Base-by-base conservation (phyloP, 1,284 basidiomycete species). In the Fomitopsis pinicola region DNA sequence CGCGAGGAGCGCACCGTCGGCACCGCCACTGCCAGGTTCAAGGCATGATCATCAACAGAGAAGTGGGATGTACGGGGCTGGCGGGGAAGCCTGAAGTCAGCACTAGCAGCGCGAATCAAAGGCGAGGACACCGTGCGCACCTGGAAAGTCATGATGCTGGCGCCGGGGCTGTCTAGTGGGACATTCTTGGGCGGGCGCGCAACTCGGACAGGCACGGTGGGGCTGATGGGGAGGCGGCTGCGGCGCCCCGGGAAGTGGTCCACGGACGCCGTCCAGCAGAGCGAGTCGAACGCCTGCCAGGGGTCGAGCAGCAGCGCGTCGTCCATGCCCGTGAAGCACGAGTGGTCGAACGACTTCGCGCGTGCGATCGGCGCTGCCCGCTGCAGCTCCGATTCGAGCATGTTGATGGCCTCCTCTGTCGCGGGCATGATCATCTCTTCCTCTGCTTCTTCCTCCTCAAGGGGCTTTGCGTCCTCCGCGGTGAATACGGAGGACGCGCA, bases 401-500 rank as follows among this genome's bases (percentile, higher is more conserved):
- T 36, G 36, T 63, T 38, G 28, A 63, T 38, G n/a, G 62, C 33
- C 19, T 59, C 42, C 40, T 58, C 38, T 22, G 50, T 22, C 3
- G 55, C 46, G 42, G 62, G 59, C 6, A 36, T 10, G 12, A 36
- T 22, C 4, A 22, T 17, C 28, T 40, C 38, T 8, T 40, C 38
- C 14, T 40, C 38, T 8, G 5, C 38, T 2, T 40, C 46, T 19
- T 44, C 33, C 55, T 33, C 30, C 30, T 44, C 33, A 53, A 55
- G 17, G 28, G 40, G 22, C 36, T 61, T 60, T n/a, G 15, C 17
- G 28, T 59, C 46, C 36, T 36, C 45, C 38, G 33, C 33, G 26
- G 30, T 30, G 42, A 61, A 55, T 9, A 68, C 65, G 17, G 71
- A 68, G n/a, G 72, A 71, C 9, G 64, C 62, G 42, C 68, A 68